A percentile compares a stretch with the other conserved stretches of the same genome.
These are phyloP conservation scores for Chiua sp. DNA, from an alignment of 1,284 basidiomycete species.

Conservation along the genomic window DNA sequence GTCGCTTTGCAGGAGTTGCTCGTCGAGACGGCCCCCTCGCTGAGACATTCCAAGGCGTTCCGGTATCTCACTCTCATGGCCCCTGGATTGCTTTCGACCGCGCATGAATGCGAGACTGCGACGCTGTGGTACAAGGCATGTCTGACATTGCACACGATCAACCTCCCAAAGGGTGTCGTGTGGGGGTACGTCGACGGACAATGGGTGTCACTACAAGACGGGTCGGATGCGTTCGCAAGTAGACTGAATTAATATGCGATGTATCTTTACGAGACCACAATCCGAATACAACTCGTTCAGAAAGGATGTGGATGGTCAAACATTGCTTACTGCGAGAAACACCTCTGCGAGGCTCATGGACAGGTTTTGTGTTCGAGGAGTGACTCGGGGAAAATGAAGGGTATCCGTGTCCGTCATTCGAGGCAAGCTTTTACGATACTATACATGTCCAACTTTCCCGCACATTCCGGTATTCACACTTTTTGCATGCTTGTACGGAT, in stretches of 20 bases:
- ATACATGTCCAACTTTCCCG: no score
- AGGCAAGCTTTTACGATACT: no score
- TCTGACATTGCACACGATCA: slow-evolving; percentile 48
- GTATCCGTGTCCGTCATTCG: no score
- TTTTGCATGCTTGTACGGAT: no score
- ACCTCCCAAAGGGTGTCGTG: slow-evolving; percentile 47
- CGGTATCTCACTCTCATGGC: slow-evolving; percentile 50
- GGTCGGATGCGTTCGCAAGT: not conserved
- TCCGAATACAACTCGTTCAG: not conserved
- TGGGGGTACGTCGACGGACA: slow-evolving; percentile 41
- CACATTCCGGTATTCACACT: no score
- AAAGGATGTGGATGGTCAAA: not conserved
- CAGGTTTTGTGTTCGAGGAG: no score
- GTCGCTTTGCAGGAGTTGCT: slow-evolving; percentile 34
- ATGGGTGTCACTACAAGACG: slow-evolving; percentile 30
- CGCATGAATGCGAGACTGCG: slow-evolving; percentile 42
- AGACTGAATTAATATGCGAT: not conserved
- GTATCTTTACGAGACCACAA: not conserved
- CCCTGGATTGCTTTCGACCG: slow-evolving; percentile 26
- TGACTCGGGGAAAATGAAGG: no score
- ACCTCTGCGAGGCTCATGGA: no score
- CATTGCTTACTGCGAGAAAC: no score
- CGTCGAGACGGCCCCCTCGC: slow-evolving; percentile 28
- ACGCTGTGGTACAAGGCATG: slow-evolving; percentile 47
- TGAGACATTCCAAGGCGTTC: slow-evolving; percentile 40